Conservation (phyloP, 1,284 basidiomycete species). For the Lignosus rhinocerotis region DNA sequence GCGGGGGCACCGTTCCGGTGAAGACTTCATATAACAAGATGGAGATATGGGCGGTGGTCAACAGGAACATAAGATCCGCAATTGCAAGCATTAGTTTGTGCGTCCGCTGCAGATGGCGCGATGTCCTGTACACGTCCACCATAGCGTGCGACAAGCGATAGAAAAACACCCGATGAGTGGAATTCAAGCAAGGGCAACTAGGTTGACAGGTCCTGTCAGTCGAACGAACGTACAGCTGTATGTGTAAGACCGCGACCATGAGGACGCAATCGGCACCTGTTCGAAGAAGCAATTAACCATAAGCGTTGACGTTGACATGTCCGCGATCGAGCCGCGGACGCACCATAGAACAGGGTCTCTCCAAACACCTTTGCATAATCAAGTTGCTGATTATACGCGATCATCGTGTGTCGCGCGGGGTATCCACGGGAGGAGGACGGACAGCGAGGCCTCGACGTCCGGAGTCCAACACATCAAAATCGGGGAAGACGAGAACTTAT, state of each 20-base stretch:
- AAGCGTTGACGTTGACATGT: background rate
- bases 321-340: background rate
- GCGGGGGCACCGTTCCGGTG: background rate
- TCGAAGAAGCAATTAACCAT: too few species aligned
- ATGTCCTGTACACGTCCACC: slow-evolving; percentile 1
- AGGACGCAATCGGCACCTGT: slow-evolving; percentile 5
- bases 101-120: slow-evolving; percentile 1
- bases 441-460: too few species aligned
- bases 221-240: slow-evolving; percentile 4
- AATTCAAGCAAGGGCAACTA: background rate
- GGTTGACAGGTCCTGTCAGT: too few species aligned
- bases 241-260: slow-evolving; percentile 3
- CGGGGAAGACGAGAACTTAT: too few species aligned
- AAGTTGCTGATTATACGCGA: slow-evolving; percentile 6
- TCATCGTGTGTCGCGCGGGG: background rate
- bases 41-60: slow-evolving; percentile 7
- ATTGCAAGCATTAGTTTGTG: slow-evolving; percentile 7
- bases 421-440: background rate
- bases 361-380: slow-evolving; percentile 12
- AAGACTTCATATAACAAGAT: slow-evolving; percentile 8
- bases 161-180: background rate
- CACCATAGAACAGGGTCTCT: slow-evolving; percentile 11
- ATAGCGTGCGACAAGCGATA: background rate
- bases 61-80: slow-evolving; percentile 7
- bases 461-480: too few species aligned